phyloP scores from a whole-genome alignment of 371 early-diverging fungal species.

The Circinella minor region DNA sequence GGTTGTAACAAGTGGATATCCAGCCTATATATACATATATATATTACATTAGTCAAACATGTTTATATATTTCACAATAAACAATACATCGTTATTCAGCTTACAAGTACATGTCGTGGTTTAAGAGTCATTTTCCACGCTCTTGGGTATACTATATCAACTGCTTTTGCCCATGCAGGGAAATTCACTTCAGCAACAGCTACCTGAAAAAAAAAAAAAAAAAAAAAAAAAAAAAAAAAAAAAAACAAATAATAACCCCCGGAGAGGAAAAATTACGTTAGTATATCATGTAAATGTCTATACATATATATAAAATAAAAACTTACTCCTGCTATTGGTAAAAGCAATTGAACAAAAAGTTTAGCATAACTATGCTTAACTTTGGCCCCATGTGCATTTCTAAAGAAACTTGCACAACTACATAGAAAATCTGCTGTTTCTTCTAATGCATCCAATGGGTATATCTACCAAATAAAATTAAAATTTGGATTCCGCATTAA shows the following conservation, averaged over 20 bases:
- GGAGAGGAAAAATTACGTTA: neutral
- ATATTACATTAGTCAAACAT: neutral
- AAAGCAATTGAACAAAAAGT: constrained; percentile 86
- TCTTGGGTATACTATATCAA: constrained; percentile 90
- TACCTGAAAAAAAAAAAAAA: constrained; percentile 46
- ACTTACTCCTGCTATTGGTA: constrained; percentile 86
- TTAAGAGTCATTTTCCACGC: constrained; percentile 90
- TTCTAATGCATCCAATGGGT: constrained; percentile 91
- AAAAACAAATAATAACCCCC: neutral
- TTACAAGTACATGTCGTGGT: constrained; percentile 73
- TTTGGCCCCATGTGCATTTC: constrained; percentile 76
- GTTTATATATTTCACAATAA: neutral
- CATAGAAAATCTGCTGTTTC: constrained; percentile 93
- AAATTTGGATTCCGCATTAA: neutral
- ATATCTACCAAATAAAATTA: constrained; percentile 58
- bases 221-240: neutral
- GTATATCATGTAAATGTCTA: neutral
- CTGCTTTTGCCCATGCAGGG: constrained; percentile 89
- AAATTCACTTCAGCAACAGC: constrained; percentile 95
- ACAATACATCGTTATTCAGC: neutral
- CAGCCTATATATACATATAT: constrained; percentile 58
- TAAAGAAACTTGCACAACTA: constrained; percentile 87
- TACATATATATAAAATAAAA: neutral
- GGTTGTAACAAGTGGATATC: constrained; percentile 86
- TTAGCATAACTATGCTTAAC: constrained; percentile 93